Percentiles rank a stretch among this genome's conserved stretches.
Conservation (phyloP, 1,284 basidiomycete genomes). For the Mycosarcoma maydis region DNA sequence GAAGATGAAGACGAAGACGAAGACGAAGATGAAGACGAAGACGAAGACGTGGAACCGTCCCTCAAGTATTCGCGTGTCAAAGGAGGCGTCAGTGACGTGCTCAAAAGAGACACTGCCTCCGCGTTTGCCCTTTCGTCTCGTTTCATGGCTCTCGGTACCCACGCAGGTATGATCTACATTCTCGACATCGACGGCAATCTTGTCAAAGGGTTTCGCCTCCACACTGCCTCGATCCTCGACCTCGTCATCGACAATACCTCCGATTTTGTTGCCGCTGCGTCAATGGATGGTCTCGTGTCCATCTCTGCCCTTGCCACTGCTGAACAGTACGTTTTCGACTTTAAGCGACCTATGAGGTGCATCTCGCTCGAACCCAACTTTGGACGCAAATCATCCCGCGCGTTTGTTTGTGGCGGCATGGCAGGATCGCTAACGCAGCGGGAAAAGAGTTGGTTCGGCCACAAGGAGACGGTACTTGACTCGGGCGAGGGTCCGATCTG, state of each 20-base stretch:
- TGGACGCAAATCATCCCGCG: conserved; percentile 80
- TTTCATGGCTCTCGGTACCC: conserved; percentile 83
- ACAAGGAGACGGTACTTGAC: conserved; percentile 87
- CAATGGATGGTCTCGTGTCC: conserved; percentile 92
- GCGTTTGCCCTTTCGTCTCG: conserved; percentile 72
- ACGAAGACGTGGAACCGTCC: conserved; percentile 68
- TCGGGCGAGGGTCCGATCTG: conserved; percentile 93
- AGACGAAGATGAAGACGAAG: conserved; percentile 10
- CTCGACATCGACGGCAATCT: conserved; percentile 81
- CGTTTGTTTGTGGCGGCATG: conserved; percentile 92
- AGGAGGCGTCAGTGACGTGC: conserved; percentile 79
- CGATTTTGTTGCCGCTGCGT: conserved; percentile 91
- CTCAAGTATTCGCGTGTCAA: conserved; percentile 88
- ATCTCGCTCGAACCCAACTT: conserved; percentile 92
- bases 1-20: conserved; percentile 34
- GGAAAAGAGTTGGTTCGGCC: conserved; percentile 96
- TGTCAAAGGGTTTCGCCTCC: conserved; percentile 89
- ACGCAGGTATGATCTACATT: conserved; percentile 88
- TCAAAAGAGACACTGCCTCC: conserved; percentile 78
- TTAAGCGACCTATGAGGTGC: conserved; percentile 90
- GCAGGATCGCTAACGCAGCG: conserved; percentile 84
- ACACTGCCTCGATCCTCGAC: conserved; percentile 88
- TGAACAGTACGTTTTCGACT: conserved; percentile 85
- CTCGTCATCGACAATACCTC: conserved; percentile 84
- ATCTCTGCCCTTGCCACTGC: conserved; percentile 83